Conservation (phyloP, 805 yeast species). For the Candida cerambycidarum region DNA sequence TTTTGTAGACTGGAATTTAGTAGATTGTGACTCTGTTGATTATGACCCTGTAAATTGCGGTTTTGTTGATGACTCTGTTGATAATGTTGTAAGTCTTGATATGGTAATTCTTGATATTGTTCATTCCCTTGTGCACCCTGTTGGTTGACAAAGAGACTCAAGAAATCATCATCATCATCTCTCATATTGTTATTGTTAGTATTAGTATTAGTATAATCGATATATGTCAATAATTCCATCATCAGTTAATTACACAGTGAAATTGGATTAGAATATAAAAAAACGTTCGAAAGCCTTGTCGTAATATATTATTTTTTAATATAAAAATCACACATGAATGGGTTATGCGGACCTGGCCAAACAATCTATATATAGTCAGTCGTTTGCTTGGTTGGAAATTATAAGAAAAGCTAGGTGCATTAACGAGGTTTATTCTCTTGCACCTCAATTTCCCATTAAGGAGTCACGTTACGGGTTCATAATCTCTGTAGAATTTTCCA, state of each 20-base stretch:
- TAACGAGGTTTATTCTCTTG: constrained; percentile 8
- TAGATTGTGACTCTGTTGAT: no score
- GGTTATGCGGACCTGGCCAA: background rate
- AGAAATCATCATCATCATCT: constrained; percentile 3
- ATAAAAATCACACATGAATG: background rate
- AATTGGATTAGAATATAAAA: no score
- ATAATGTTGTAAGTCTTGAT: no score
- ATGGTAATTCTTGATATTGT: no score
- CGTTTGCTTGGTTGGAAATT: background rate
- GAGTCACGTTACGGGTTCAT: background rate
- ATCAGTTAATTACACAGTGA: background rate
- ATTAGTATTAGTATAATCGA: background rate
- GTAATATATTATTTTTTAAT: background rate
- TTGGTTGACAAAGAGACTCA: constrained; percentile 1
- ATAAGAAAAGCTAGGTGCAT: constrained; percentile 2
- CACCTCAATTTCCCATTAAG: constrained; percentile 5
- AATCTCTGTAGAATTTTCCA: background rate
- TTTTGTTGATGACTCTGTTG: no score
- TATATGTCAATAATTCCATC: constrained; percentile 8
- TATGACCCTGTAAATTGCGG: no score
- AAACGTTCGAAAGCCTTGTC: no score
- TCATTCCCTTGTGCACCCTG: background rate
- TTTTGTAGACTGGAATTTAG: background rate
- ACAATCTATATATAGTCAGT: background rate
- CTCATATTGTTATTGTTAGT: constrained; percentile 1